A percentile compares a stretch with the other conserved stretches of the same genome.
Evolutionary conservation across 192 early-diverging fungal species (phyloP).

Genomic region (Mortierella hygrophila): DNA sequence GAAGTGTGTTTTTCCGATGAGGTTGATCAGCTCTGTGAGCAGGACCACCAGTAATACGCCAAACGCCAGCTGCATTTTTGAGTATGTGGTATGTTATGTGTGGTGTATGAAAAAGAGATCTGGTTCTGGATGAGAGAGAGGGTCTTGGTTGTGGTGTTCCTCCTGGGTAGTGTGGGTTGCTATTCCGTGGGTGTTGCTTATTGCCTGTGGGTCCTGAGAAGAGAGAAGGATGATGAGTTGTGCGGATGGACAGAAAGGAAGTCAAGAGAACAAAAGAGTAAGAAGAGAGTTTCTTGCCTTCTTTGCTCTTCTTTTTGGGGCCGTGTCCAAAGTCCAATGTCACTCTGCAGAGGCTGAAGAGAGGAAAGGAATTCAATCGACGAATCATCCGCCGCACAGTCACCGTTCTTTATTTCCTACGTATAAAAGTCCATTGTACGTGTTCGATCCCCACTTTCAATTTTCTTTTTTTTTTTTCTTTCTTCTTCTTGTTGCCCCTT

Average conservation of each 20-base stretch:
- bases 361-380: no score
- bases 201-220: neutral
- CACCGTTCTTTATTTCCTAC: no score
- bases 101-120: neutral
- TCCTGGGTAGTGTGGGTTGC: neutral
- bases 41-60: conserved; percentile 73
- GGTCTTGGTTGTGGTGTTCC: neutral
- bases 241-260: conserved; percentile 8
- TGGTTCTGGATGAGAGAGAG: conserved; percentile 5
- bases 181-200: neutral
- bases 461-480: no score
- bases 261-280: neutral
- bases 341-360: no score
- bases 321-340: no score
- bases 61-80: conserved; percentile 64
- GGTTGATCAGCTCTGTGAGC: conserved; percentile 68
- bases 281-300: neutral
- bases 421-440: no score
- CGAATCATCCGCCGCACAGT: no score
- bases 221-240: neutral
- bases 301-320: conserved; percentile 1
- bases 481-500: no score
- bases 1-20: conserved; percentile 65
- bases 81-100: neutral
- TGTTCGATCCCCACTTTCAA: neutral